These are phyloP conservation scores for Cadophora malorum DNA, from an alignment of 2,329 filamentous ascomycete genomes.

Conservation along the genomic window DNA sequence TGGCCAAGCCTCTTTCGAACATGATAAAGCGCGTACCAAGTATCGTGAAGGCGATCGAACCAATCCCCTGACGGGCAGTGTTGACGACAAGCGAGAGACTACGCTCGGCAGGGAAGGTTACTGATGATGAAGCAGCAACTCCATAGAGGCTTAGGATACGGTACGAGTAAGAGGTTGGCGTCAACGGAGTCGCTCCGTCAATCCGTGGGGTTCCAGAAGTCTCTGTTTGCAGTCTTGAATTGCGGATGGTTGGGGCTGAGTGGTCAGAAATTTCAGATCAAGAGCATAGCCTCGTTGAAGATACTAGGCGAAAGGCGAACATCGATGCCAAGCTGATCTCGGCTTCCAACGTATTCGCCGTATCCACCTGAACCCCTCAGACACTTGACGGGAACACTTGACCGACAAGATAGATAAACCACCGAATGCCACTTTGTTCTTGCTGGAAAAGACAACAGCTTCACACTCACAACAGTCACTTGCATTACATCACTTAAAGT, in stretches of 20 bases:
- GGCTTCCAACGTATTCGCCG: conserved; percentile 12
- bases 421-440: background rate
- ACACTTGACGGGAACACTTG: conserved; percentile 4
- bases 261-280: conserved; percentile 17
- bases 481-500: background rate
- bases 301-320: conserved; percentile 18
- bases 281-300: conserved; percentile 23
- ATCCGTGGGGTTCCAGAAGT: conserved; percentile 14
- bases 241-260: conserved; percentile 26
- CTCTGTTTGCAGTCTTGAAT: conserved; percentile 19
- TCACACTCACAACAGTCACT: conserved; percentile 4
- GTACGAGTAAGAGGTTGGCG: conserved; percentile 10
- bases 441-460: conserved; percentile 4
- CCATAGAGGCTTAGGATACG: conserved; percentile 16
- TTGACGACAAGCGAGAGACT: conserved; percentile 21
- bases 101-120: conserved; percentile 17
- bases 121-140: background rate
- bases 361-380: background rate
- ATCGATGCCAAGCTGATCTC: conserved; percentile 22
- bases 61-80: conserved; percentile 26
- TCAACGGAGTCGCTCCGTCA: conserved; percentile 17
- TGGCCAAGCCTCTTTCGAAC: conserved; percentile 19
- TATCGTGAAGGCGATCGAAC: conserved; percentile 19
- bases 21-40: conserved; percentile 12
- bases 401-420: conserved; percentile 21